These are phyloP conservation scores for Fusarium sp. DNA, from an alignment of 2,329 filamentous ascomycete genomes.

Conservation along the genomic window DNA sequence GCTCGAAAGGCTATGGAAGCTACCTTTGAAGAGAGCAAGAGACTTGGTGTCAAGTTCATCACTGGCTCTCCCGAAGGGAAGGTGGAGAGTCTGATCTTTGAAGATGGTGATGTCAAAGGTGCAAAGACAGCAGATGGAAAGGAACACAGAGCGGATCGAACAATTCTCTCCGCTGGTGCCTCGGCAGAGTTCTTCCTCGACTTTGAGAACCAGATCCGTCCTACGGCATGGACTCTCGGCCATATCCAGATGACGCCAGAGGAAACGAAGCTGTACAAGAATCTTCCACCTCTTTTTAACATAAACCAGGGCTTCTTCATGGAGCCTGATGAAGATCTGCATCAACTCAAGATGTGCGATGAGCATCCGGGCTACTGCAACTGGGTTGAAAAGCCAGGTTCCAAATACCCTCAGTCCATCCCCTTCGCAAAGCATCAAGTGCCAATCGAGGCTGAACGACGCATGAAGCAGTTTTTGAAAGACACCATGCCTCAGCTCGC, in stretches of 20 bases:
- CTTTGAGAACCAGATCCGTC: conserved; percentile 35
- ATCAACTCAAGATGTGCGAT: conserved; percentile 33
- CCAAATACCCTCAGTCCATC: background rate
- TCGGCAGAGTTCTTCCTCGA: conserved; percentile 26
- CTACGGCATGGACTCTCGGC: conserved; percentile 21
- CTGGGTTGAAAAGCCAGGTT: conserved; percentile 6
- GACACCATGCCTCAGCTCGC: conserved; percentile 26
- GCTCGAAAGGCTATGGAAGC: conserved; percentile 27
- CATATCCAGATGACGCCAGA: conserved; percentile 31
- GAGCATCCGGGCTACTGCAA: conserved; percentile 33
- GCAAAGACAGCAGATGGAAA: conserved; percentile 13
- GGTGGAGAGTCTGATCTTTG: background rate
- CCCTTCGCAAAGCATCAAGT: conserved; percentile 32
- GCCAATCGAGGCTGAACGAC: conserved; percentile 16
- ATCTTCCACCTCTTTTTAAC: conserved; percentile 29
- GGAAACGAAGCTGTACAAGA: conserved; percentile 13
- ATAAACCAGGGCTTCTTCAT: conserved; percentile 34
- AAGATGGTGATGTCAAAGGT: conserved; percentile 21
- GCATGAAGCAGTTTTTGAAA: conserved; percentile 1
- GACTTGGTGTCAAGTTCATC: conserved; percentile 25
- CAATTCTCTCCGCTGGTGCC: background rate
- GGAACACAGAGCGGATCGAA: conserved; percentile 18
- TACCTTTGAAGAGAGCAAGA: conserved; percentile 22
- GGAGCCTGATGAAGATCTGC: conserved; percentile 29
- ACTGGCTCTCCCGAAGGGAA: conserved; percentile 8